These are phyloP conservation scores for Pseudoneurospora amorphoporcata DNA, from an alignment of 495 filamentous ascomycete genomes.

Conservation along the genomic window DNA sequence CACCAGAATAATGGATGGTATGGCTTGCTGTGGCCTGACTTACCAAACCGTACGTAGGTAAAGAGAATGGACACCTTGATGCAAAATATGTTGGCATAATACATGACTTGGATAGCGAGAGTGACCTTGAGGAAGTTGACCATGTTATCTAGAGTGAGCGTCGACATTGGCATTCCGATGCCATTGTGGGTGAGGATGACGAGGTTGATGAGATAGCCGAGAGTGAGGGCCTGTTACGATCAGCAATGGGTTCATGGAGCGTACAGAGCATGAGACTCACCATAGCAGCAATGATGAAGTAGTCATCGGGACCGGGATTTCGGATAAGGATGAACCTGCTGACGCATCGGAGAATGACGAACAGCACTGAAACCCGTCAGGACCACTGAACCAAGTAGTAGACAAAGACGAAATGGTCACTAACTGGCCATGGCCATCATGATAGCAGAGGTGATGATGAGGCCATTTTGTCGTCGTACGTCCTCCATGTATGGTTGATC, in stretches of 20 bases:
- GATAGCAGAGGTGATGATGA: constrained; percentile 7
- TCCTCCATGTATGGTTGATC: not conserved
- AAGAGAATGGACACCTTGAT: constrained; percentile 40
- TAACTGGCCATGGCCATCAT: constrained; percentile 9
- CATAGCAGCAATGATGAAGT: constrained; percentile 22
- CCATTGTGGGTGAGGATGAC: constrained; percentile 18
- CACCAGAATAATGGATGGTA: not conserved
- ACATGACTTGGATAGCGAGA: constrained; percentile 34
- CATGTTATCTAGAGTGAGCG: constrained; percentile 21
- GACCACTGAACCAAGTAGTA: not conserved
- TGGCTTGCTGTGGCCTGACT: not conserved
- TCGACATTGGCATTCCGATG: constrained; percentile 22
- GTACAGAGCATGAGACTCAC: constrained; percentile 6
- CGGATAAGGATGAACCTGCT: constrained; percentile 21
- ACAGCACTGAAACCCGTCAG: constrained; percentile 10
- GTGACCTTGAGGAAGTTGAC: constrained; percentile 25
- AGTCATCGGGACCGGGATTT: constrained; percentile 25
- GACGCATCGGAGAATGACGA: constrained; percentile 15
- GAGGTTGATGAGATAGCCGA: constrained; percentile 24
- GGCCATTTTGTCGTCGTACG: constrained; percentile 1
- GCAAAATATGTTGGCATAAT: constrained; percentile 27
- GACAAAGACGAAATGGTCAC: not conserved
- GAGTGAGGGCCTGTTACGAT: constrained; percentile 19
- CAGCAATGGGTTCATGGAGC: not conserved
- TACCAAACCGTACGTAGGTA: constrained; percentile 41